Conservation (phyloP, 805 yeast genomes). For the Zygosaccharomyces bisporus region DNA sequence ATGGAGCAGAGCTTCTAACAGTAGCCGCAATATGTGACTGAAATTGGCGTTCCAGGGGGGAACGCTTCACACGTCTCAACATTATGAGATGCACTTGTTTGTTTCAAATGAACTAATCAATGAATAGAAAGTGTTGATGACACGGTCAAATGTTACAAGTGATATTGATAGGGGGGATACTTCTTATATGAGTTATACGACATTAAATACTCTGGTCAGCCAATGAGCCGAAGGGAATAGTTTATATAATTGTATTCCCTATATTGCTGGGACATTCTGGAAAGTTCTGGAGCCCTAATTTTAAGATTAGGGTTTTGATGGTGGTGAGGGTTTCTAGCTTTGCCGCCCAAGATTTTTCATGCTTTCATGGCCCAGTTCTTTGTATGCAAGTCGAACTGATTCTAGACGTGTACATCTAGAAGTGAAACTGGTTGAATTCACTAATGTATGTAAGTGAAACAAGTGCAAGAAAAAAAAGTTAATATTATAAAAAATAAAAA, state of each 20-base stretch:
- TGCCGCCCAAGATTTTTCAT: constrained; percentile 2
- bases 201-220: background rate
- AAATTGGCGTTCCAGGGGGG: constrained; percentile 14
- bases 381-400: too few relatives aligned
- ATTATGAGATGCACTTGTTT: constrained; percentile 3
- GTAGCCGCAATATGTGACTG: constrained; percentile 1
- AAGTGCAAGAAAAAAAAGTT: too few relatives aligned
- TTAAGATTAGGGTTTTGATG: background rate
- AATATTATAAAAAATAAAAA: too few relatives aligned
- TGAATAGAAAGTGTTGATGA: background rate
- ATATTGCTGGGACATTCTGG: constrained; percentile 4
- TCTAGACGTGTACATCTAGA: too few relatives aligned
- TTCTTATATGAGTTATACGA: background rate
- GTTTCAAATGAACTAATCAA: background rate
- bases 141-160: background rate
- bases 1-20: background rate
- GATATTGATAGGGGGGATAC: background rate
- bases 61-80: constrained; percentile 12
- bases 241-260: background rate
- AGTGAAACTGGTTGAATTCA: too few relatives aligned
- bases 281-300: constrained; percentile 5
- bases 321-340: too few relatives aligned
- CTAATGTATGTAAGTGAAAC: too few relatives aligned
- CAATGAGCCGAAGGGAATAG: background rate
- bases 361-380: too few relatives aligned